Conservation (phyloP, 805 yeast species). For the Candida verbasci region DNA sequence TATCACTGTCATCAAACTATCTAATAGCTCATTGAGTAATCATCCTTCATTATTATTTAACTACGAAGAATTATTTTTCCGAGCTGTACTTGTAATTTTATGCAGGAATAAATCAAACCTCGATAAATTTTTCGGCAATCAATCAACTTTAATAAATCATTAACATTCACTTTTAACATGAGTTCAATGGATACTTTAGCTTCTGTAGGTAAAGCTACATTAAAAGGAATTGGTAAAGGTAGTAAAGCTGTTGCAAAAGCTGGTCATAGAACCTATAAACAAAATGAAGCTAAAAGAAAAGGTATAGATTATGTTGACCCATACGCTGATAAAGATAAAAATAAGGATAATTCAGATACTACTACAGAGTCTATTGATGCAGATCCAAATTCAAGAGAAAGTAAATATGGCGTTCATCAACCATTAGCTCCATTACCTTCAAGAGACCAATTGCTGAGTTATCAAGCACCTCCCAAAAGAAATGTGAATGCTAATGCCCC, state of each 20-base stretch:
- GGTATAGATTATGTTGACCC: conserved; percentile 11
- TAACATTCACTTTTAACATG: too few species aligned
- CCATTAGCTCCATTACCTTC: conserved; percentile 11
- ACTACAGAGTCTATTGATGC: background rate
- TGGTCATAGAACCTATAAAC: conserved; percentile 49
- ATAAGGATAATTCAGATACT: background rate
- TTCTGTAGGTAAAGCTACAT: conserved; percentile 44
- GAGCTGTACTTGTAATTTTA: too few species aligned
- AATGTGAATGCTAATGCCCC: conserved; percentile 17
- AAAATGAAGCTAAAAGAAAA: conserved; percentile 26
- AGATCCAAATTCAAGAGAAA: background rate
- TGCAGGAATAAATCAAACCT: too few species aligned
- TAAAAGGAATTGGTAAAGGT: conserved; percentile 49
- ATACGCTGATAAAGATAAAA: conserved; percentile 1
- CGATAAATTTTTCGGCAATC: too few species aligned
- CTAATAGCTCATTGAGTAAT: too few species aligned
- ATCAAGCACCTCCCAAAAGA: conserved; percentile 36
- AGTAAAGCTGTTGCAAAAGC: conserved; percentile 46
- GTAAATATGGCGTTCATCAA: background rate
- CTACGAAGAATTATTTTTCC: too few species aligned
- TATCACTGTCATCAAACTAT: too few species aligned
- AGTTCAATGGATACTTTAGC: conserved; percentile 49
- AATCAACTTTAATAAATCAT: too few species aligned
- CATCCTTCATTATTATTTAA: too few species aligned
- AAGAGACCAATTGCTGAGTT: conserved; percentile 14